phyloP scores from a whole-genome alignment of 208 protist species.

The Blastocrithidia nonstop region DNA sequence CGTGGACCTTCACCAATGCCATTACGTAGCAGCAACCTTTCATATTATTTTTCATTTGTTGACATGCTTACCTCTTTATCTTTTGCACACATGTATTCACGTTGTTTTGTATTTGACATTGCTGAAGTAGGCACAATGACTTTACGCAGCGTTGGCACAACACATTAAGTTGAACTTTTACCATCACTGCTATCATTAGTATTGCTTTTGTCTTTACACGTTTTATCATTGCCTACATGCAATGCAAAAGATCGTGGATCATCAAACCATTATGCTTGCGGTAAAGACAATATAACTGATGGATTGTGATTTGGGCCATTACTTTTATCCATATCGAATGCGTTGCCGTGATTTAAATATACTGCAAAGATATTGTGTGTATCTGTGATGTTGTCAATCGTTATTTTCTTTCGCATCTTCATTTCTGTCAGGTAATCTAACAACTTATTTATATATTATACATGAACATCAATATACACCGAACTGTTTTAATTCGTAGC shows the following conservation, averaged over 20 bases:
- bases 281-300: too few species aligned
- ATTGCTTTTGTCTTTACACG: too few species aligned
- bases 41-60: conserved; percentile 14
- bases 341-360: too few species aligned
- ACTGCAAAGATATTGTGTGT: conserved; percentile 32
- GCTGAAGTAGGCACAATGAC: background rate
- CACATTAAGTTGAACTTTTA: background rate
- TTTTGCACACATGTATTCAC: conserved; percentile 4
- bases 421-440: conserved; percentile 56
- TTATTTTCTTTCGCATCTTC: conserved; percentile 62
- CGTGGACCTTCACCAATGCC: conserved; percentile 75
- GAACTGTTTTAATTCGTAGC: conserved; percentile 6
- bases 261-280: too few species aligned
- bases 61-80: conserved; percentile 5
- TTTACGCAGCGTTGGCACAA: background rate
- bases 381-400: conserved; percentile 30
- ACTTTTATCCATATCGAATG: too few species aligned
- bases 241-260: too few species aligned
- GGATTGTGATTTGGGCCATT: too few species aligned
- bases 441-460: conserved; percentile 9
- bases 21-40: conserved; percentile 25
- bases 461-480: conserved; percentile 56
- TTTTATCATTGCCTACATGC: too few species aligned
- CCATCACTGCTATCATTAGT: background rate
- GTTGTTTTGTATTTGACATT: conserved; percentile 3